Evolutionary conservation across 306 rosid species (phyloP), one percentile per base, ranked within the genome.

Genomic region (Arachis hypogaea): DNA sequence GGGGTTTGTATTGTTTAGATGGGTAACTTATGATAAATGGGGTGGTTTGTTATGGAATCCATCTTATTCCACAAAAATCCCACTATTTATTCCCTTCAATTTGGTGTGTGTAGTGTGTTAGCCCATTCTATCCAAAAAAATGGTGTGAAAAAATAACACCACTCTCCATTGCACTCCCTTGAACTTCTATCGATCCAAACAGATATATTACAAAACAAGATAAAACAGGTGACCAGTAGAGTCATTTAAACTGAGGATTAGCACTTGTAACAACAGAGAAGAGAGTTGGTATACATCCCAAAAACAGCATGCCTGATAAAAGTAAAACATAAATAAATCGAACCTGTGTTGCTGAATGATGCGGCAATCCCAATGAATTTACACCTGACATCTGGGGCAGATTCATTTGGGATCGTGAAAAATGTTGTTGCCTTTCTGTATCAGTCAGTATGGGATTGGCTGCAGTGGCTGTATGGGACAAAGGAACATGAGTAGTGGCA

Each of bases 351-450:
- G 68, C 75, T 29, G 85, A 62, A 70, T 61, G 84, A 50, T 11
- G 86, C 75, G 70, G 87, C 75, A 57, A 57, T 61, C 78, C 66
- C 43, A 86, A 60, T 63, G 89, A 63, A 84, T 80, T 74, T 40
- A 75, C 69, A n/a, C 72, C 80, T 18, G 87, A 72, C 63, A 77
- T 79, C 77, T 68, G 95, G 76, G 82, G 89, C 22, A 46, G 82
- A 80, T 55, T 84, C 75, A 69, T 16, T n/a, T 68, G 78, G 64
- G 90, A 43, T 73, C 71, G 84, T 47, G 90, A 73, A 71, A 93
- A 86, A 57, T 77, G 89, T 22, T 79, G 90, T 62, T 62, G 90
- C 81, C 92, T 82, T 78, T 91, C 96, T 33, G 78, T 36, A 80
- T 88, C 91, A 60, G 86, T 78, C 63, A 80, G 80, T 63, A 84